These are phyloP conservation scores for Morella rubra DNA, from an alignment of 306 rosid genomes.

Conservation along the genomic window DNA sequence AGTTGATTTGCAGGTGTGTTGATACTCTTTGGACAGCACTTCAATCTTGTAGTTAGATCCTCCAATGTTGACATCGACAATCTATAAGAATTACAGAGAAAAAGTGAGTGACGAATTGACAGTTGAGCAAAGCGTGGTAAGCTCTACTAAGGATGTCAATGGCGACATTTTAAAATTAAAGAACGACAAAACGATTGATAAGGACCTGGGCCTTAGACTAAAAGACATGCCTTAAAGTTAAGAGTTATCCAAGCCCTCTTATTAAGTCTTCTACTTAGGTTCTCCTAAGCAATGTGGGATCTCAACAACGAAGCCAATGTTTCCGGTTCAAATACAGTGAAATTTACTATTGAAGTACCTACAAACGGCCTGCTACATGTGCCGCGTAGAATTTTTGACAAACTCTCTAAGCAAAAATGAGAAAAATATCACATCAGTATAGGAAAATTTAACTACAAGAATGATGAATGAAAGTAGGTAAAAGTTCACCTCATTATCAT, in stretches of 20 bases:
- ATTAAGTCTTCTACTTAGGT: too few species aligned
- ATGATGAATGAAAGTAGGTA: constrained; percentile 8
- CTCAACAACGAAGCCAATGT: neutral
- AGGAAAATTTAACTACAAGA: neutral
- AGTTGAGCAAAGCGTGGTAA: neutral
- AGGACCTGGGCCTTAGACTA: too few species aligned
- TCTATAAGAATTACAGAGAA: constrained; percentile 28
- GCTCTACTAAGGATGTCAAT: neutral
- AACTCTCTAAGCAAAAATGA: neutral
- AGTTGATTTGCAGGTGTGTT: constrained; percentile 89
- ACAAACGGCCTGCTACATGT: neutral
- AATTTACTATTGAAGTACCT: neutral
- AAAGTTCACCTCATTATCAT: constrained; percentile 55
- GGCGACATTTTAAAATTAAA: neutral
- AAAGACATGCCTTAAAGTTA: too few species aligned
- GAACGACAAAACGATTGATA: too few species aligned
- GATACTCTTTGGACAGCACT: constrained; percentile 70
- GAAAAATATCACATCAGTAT: neutral
- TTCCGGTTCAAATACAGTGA: neutral
- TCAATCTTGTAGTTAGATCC: constrained; percentile 62
- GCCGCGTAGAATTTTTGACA: neutral
- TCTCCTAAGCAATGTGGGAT: too few species aligned
- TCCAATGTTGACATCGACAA: constrained; percentile 51
- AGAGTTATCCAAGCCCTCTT: too few species aligned
- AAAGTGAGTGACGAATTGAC: constrained; percentile 1